These are phyloP conservation scores for Linnemannia schmuckeri DNA, from an alignment of 192 early-diverging fungal genomes.

Conservation along the genomic window DNA sequence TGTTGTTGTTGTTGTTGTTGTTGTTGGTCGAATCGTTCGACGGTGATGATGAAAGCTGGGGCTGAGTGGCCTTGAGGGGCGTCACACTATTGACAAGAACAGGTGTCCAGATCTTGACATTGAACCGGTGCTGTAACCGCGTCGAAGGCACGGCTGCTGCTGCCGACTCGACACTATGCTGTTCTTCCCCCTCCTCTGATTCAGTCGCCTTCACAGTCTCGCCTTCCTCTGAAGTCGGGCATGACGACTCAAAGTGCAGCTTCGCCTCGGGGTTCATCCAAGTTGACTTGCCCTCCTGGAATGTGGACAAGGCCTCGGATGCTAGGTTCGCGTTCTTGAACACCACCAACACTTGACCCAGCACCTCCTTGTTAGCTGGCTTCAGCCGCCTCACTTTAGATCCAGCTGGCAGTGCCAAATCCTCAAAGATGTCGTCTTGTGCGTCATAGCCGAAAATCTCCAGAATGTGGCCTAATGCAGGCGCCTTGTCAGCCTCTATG, in stretches of 20 bases:
- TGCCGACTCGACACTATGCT: not conserved
- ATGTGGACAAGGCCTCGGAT: conserved; percentile 31
- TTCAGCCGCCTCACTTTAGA: conserved; percentile 34
- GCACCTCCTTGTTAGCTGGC: conserved; percentile 6
- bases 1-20: not conserved
- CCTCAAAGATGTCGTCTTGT: conserved; percentile 35
- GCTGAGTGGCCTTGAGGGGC: not conserved
- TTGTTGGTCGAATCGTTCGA: not conserved
- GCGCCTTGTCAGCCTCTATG: conserved; percentile 31
- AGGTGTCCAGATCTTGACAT: conserved; percentile 48
- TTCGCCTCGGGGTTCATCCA: conserved; percentile 31
- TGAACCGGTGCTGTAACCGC: conserved; percentile 34
- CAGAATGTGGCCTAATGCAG: conserved; percentile 40
- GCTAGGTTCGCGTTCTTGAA: conserved; percentile 46
- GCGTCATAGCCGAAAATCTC: conserved; percentile 44
- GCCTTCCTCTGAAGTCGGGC: not conserved
- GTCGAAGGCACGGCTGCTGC: not conserved
- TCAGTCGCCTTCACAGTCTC: not conserved
- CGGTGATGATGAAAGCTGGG: not conserved
- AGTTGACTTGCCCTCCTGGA: conserved; percentile 46
- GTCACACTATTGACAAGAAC: conserved; percentile 32
- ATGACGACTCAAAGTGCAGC: conserved; percentile 3
- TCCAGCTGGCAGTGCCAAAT: conserved; percentile 28
- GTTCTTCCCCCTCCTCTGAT: not conserved
- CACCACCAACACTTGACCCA: conserved; percentile 33